Conservation (phyloP, 176 grass and related monocot species). For the Panicum miliaceum region DNA sequence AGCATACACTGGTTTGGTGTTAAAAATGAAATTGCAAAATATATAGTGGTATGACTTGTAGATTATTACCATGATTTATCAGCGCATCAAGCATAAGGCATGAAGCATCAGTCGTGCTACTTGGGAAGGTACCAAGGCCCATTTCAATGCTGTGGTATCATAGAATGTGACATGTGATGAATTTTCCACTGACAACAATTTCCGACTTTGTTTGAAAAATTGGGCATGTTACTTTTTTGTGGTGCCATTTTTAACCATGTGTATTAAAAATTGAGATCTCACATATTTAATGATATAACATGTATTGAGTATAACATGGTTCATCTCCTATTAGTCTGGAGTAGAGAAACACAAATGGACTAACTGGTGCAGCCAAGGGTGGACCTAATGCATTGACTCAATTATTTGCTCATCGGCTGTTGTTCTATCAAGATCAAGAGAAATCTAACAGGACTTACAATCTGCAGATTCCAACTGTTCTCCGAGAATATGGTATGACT, state of each 20-base stretch:
- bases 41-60: neutral
- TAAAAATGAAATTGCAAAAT: neutral
- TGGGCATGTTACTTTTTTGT: neutral
- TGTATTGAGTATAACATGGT: neutral
- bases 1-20: neutral
- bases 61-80: conserved; percentile 3
- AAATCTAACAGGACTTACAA: conserved; percentile 8
- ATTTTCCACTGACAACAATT: neutral
- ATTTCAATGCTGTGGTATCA: conserved; percentile 17
- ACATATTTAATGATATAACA: neutral
- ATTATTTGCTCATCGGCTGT: neutral
- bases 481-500: conserved; percentile 83
- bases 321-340: neutral
- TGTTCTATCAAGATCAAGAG: neutral
- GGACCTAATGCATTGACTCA: neutral
- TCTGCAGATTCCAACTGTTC: conserved; percentile 67
- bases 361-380: neutral
- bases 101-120: neutral
- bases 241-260: neutral
- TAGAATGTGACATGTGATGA: neutral
- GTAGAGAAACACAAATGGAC: neutral
- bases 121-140: neutral
- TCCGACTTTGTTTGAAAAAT: neutral
- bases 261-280: neutral
- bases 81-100: neutral